Conservation (phyloP, 2,329 filamentous ascomycete genomes). For the Rutstroemia sp. region DNA sequence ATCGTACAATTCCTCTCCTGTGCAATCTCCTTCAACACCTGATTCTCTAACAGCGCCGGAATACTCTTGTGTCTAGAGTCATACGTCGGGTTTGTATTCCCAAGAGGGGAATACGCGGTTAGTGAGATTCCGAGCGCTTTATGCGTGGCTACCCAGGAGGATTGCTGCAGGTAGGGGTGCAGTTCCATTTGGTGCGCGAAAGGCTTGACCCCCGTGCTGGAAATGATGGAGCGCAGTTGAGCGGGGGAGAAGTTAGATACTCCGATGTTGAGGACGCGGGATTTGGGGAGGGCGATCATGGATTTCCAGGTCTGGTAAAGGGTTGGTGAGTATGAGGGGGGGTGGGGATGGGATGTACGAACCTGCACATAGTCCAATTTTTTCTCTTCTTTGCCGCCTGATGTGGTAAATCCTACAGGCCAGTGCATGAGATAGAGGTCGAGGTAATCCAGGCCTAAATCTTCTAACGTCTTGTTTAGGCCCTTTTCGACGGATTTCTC, state of each 20-base stretch:
- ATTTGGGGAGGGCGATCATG: constrained; percentile 58
- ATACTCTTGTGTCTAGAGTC: background rate
- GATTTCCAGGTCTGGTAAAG: constrained; percentile 67
- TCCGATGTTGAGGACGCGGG: constrained; percentile 70
- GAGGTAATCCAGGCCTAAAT: constrained; percentile 55
- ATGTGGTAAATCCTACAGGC: constrained; percentile 38
- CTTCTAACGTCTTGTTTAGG: constrained; percentile 51
- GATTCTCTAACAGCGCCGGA: background rate
- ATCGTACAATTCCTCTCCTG: constrained; percentile 20
- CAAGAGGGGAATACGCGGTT: constrained; percentile 31
- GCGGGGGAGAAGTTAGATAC: constrained; percentile 73
- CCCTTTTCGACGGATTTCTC: background rate
- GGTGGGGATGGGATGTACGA: background rate
- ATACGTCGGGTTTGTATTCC: constrained; percentile 38
- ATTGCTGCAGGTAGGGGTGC: constrained; percentile 67
- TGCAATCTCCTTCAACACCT: background rate
- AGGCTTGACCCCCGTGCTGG: constrained; percentile 37
- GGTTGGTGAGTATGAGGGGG: too few species aligned
- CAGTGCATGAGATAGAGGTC: constrained; percentile 68
- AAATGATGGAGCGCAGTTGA: constrained; percentile 6
- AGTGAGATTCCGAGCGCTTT: constrained; percentile 28
- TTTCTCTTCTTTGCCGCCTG: constrained; percentile 34
- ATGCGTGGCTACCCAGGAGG: constrained; percentile 21
- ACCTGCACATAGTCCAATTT: background rate
- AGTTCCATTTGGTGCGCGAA: constrained; percentile 78